Evolutionary conservation across 2,329 filamentous ascomycete species (phyloP), one percentile per base, ranked within the genome.

Genomic region (Exophiala sideris): DNA sequence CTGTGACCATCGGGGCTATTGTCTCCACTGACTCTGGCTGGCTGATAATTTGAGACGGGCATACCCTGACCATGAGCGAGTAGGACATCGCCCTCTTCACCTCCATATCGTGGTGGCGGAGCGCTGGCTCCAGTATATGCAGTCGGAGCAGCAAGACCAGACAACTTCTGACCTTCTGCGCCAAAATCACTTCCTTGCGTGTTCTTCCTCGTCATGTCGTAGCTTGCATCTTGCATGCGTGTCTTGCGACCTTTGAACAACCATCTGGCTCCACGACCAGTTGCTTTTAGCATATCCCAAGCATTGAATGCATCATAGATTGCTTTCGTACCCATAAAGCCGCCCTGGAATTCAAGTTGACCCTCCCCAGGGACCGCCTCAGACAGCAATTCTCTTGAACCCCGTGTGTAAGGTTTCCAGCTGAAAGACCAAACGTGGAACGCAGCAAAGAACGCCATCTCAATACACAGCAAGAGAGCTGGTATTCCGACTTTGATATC

Each of bases 401-500:
- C 73, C 24, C 71, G 70, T 18, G 71, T 75, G 69, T 95, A 96
- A 1, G 84, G 84, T 52, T 79, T 78, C 77, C 86, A 94, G 1
- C 88, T 81, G 66, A 94, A 96, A 2, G 91, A 88, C 77, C 85
- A 95, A 12, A 94, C 72, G 68, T 95, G 90, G 49, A 95, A 71
- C 41, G 91, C 66, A 14, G 87, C 77, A 65, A 95, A 95, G 29
- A 88, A 73, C 7, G 88, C 83, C 90, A 95, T 95, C 71, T 95
- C 90, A 38, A 94, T 75, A 66, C 87, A 91, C 20, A 94, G 81
- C 9, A 95, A 75, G 48, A 92, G 73, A 24, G 85, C 85, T 0
- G 90, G 89, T 24, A 95, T 86, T 48, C 89, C 89, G 42, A 94
- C 83, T 67, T 89, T 88, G 64, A 95, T 78, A 68, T 95, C 90